Conservation (phyloP, 768 basidiomycete genomes). For the Flagelloscypha sp. region DNA sequence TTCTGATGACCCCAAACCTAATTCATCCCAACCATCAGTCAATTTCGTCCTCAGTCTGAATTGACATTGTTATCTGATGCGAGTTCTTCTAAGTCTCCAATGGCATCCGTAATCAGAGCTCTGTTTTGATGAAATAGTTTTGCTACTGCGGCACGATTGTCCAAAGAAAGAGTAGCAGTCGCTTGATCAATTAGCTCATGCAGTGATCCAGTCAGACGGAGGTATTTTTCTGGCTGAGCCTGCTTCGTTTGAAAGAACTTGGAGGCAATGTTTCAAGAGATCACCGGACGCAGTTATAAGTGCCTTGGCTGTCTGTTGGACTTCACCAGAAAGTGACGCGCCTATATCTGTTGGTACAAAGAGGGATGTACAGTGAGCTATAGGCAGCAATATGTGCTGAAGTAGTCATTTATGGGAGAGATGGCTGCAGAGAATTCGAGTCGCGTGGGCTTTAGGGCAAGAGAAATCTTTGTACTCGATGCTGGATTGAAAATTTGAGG, state of each 20-base stretch:
- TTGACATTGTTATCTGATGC: conserved; percentile 32
- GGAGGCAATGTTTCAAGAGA: conserved; percentile 38
- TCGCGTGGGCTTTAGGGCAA: conserved; percentile 51
- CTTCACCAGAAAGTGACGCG: conserved; percentile 36
- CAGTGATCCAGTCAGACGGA: conserved; percentile 49
- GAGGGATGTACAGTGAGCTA: conserved; percentile 42
- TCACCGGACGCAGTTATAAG: conserved; percentile 36
- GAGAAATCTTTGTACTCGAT: conserved; percentile 51
- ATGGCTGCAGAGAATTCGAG: conserved; percentile 45
- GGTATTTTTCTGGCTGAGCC: conserved; percentile 31
- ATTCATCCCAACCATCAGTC: conserved; percentile 57
- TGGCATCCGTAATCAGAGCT: conserved; percentile 52
- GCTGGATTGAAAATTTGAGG: no score
- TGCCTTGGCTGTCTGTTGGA: conserved; percentile 27
- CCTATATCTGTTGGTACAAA: conserved; percentile 37
- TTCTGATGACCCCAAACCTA: conserved; percentile 41
- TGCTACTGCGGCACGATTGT: conserved; percentile 51
- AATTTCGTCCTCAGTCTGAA: conserved; percentile 17
- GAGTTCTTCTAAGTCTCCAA: conserved; percentile 51
- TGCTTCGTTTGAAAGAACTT: conserved; percentile 11
- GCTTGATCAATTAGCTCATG: conserved; percentile 53
- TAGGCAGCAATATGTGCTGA: conserved; percentile 36
- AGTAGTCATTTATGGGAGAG: conserved; percentile 45
- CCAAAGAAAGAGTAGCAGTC: conserved; percentile 38
- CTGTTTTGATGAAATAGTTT: conserved; percentile 44